A percentile compares a stretch with the other conserved stretches of the same genome.
phyloP scores from a whole-genome alignment of 2,329 filamentous ascomycete genomes.

The Colletotrichum cordylinicola region DNA sequence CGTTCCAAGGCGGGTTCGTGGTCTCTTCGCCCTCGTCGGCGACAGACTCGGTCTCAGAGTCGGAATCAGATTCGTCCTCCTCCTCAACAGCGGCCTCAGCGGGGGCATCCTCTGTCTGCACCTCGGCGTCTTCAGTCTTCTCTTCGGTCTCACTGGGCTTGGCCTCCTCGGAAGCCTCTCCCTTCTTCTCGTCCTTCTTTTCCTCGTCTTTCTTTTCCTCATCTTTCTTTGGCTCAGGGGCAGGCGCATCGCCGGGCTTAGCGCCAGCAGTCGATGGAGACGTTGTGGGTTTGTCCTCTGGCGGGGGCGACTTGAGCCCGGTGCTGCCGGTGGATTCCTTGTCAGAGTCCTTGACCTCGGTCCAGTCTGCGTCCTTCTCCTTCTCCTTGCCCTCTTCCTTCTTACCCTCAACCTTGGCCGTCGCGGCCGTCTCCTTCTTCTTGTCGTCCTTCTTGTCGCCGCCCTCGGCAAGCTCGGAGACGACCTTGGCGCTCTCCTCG shows the following conservation, averaged over 20 bases:
- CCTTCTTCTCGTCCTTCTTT: not conserved
- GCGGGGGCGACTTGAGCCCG: not conserved
- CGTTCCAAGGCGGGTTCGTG: slow-evolving; percentile 40
- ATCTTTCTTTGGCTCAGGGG: not conserved
- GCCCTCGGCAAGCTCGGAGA: slow-evolving; percentile 7
- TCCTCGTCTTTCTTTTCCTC: slow-evolving; percentile 1
- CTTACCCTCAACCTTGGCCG: slow-evolving; percentile 19
- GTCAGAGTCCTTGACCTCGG: slow-evolving; percentile 2
- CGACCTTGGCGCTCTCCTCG: slow-evolving; percentile 25
- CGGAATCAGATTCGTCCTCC: slow-evolving; percentile 3
- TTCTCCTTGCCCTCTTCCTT: slow-evolving; percentile 24
- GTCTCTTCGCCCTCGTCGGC: slow-evolving; percentile 16
- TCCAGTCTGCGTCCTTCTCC: slow-evolving; percentile 17
- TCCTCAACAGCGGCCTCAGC: not conserved
- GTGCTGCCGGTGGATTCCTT: slow-evolving; percentile 4
- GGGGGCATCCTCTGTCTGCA: slow-evolving; percentile 4
- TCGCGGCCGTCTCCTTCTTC: slow-evolving; percentile 12
- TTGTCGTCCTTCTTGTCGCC: slow-evolving; percentile 7
- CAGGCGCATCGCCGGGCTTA: not conserved
- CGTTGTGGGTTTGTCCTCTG: not conserved
- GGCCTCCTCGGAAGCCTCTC: not conserved
- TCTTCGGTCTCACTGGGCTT: not conserved
- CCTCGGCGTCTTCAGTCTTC: not conserved
- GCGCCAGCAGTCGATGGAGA: not conserved
- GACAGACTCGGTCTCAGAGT: not conserved